Evolutionary conservation across 148 eudicot genomes (phyloP), one percentile per base, ranked within the genome.

Genomic region (Vaccinium corymbosum): DNA sequence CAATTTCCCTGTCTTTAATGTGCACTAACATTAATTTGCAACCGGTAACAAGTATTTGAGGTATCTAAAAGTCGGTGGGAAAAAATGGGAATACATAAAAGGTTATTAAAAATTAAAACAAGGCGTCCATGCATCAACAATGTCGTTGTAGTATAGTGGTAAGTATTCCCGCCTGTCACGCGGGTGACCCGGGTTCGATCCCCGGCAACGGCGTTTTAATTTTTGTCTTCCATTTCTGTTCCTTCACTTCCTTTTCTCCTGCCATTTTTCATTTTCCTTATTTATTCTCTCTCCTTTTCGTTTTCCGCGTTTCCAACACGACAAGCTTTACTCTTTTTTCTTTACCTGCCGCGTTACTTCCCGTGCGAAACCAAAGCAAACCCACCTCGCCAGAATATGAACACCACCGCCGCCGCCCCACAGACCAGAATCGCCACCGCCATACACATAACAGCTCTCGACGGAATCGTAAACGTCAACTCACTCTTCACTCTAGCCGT

Each of bases 141-240:
- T 35, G 98, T 96, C 95, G 98, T 94, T 94, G 98, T 95, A 94
- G 95, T 95, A 96, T 96, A 94, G 98, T 96, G 98, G 98, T 96
- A 66, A 96, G 98, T 96, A 94, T 96, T 90, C 92, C 98, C 97
- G 98, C 95, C 97, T 95, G 98, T 95, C 98, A 95, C 97, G 95
- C 97, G 98, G 98, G 93, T 89, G 99, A 93, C 98, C 98, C 97
- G 99, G 99, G 99, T 96, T 96, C 97, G 98, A 96, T 94, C 98
- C 98, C 98, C 97, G 98, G 98, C 97, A 94, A 88, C 97, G 97
- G 98, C 98, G 98, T 16, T 25, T 56, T 72, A 0, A 2, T 35
- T 35, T 35, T 35, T 35, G 5, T 48, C 29, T 32, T 27, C 16
- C 1, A 0, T 11, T 76, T n/a, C 42, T 42, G 10, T 4, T 15